Evolutionary conservation across 2,329 filamentous ascomycete species (phyloP).

Genomic region (Exophiala sideris): DNA sequence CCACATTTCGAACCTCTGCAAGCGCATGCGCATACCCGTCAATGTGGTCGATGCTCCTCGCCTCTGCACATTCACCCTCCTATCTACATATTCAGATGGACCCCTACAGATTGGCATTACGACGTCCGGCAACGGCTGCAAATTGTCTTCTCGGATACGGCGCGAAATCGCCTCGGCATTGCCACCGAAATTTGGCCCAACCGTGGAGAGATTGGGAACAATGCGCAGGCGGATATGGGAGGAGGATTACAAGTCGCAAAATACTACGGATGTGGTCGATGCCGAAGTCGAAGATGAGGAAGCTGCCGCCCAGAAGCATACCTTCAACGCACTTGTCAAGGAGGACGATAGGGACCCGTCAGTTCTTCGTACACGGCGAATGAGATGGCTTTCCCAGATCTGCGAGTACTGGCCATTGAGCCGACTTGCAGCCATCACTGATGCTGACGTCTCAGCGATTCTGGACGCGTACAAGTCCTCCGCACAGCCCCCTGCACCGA

Average conservation of each 20-base stretch:
- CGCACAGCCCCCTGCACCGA: slow-evolving; percentile 29
- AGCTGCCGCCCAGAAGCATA: slow-evolving; percentile 63
- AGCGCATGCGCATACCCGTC: slow-evolving; percentile 76
- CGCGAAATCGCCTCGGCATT: slow-evolving; percentile 81
- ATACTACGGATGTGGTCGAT: slow-evolving; percentile 43
- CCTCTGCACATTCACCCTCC: slow-evolving; percentile 83
- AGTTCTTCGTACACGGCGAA: slow-evolving; percentile 72
- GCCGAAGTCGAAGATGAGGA: slow-evolving; percentile 50
- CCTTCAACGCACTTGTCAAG: slow-evolving; percentile 77
- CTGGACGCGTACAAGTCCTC: slow-evolving; percentile 64
- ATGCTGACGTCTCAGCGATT: slow-evolving; percentile 72
- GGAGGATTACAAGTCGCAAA: slow-evolving; percentile 56
- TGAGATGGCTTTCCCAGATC: slow-evolving; percentile 91
- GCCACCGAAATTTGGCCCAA: slow-evolving; percentile 69
- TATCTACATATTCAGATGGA: slow-evolving; percentile 85
- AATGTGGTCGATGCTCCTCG: slow-evolving; percentile 86
- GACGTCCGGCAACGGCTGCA: slow-evolving; percentile 91
- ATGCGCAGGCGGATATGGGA: slow-evolving; percentile 69
- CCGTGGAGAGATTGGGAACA: slow-evolving; percentile 73
- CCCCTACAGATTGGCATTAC: slow-evolving; percentile 94
- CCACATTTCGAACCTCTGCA: slow-evolving; percentile 73
- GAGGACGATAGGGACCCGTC: slow-evolving; percentile 64
- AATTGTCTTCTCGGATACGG: slow-evolving; percentile 82
- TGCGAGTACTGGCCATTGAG: slow-evolving; percentile 98
- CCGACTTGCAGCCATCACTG: slow-evolving; percentile 72